Base-by-base conservation (phyloP, 2,329 filamentous ascomycete species). In the Blumeria graminis region DNA sequence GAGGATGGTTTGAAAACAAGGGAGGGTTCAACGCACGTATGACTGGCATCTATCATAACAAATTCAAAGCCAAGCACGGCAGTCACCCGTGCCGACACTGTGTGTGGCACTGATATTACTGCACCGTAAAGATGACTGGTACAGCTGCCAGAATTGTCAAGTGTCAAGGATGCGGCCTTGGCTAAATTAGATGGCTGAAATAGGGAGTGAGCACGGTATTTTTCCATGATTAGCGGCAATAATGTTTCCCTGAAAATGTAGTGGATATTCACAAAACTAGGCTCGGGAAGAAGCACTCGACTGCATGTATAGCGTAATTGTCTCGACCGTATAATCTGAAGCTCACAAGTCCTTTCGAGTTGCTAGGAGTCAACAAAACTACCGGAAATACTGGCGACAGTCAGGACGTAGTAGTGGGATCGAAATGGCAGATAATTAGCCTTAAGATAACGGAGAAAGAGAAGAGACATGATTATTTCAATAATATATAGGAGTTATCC, bases 221-320 rank as follows among this genome's bases (percentile, higher is more conserved):
- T 33, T 32, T 51, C 22, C 48, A 51, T 51, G 28, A 14, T 51
- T 14, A 43, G 10, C 3, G 7, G 73, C 76, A 51, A 77, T 68
- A 57, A 72, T 69, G 56, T 77, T 77, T 18, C 70, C 71, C 61
- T 72, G 71, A 33, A 68, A 62, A 52, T 71, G 68, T 28, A 28
- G 22, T 28, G 4, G 22, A 28, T 28, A 28, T 28, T 28, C 22
- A 28, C 22, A 28, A 28, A 28, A 28, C 4, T 28, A 28, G 22
- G 22, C 22, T 28, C 22, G 22, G 22, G 4, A 28, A 28, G 22
- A 28, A 28, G 22, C 22, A 28, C 22, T 28, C 22, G 22, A 28
- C 22, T 28, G 22, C 22, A 28, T 28, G 4, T 28, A 28, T 28
- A 4, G 22, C 22, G 22, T 28, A 28, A 28, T 28, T 28, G 22